Base-by-base conservation (phyloP, 2,329 filamentous ascomycete species). In the Aspergillus pseudotamarii region DNA sequence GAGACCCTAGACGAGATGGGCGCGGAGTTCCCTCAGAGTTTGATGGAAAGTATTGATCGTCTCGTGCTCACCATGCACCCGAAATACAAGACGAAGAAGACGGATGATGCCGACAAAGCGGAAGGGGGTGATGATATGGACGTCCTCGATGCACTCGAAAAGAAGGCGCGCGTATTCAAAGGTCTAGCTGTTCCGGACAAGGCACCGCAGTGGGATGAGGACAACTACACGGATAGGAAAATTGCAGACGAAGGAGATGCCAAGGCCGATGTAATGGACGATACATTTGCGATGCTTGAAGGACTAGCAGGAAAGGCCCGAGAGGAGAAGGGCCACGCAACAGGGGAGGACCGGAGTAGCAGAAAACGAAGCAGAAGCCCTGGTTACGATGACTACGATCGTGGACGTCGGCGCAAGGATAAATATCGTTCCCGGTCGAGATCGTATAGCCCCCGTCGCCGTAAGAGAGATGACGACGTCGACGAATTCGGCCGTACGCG, bases 221-320 rank as follows among this genome's bases (percentile, higher is more conserved):
- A 85, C 32, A 81, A 79, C 23, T 77, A 78, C 38, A 70, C 71
- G 74, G 72, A 58, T 75, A 76, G 53, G 30, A 65, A 69, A 34
- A 70, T 71, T n/a, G 71, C 70, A 23, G 66, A 70, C n/a, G 76
- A 75, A 48, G 68, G 75, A 45, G 78, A 79, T 59, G 75, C 77
- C 26, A 82, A 81, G 63, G 81, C 80, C 1, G 91, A 92, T 74
- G 91, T 88, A 23, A 90, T 97, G 73, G 95, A 98, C 73, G 94
- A 99, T 77, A 97, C 95, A 0, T 88, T 99, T 71, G 94, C 94
- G 0, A 85, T 96, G 72, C 79, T 99, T n/a, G 95, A 98, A 77
- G 91, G 89, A 0, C 80, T 98, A 45, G 93, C 93, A 66, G 86
- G 87, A 9, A 93, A 91, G 72, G 81, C 83, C 57, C 83, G 76